Evolutionary conservation across 371 early-diverging fungal species (phyloP).

Genomic region (Saksenaea vasiformis): DNA sequence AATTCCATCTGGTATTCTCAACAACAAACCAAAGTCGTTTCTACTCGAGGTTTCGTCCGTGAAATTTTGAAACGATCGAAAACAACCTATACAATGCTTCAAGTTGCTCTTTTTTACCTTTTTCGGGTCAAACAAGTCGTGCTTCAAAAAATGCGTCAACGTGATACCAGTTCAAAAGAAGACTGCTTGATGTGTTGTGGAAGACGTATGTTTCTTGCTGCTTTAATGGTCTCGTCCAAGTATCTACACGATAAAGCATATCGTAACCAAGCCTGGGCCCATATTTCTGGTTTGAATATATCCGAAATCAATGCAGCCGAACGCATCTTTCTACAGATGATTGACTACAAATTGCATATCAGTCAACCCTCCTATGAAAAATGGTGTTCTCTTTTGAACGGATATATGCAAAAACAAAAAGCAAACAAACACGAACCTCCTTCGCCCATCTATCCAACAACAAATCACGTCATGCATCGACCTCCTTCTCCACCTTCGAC

Average conservation of each 20-base stretch:
- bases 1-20: slow-evolving; percentile 38
- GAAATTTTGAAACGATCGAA: slow-evolving; percentile 63
- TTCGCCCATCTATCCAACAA: background rate
- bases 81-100: slow-evolving; percentile 63
- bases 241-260: slow-evolving; percentile 65
- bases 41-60: slow-evolving; percentile 55
- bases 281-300: slow-evolving; percentile 51
- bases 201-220: slow-evolving; percentile 62
- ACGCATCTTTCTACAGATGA: slow-evolving; percentile 61
- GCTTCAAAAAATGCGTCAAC: background rate
- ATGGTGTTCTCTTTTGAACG: slow-evolving; percentile 63
- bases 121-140: slow-evolving; percentile 24
- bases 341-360: slow-evolving; percentile 6
- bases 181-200: slow-evolving; percentile 51
- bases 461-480: background rate
- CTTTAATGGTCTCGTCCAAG: slow-evolving; percentile 64
- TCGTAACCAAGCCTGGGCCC: slow-evolving; percentile 67
- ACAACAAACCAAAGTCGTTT: slow-evolving; percentile 29
- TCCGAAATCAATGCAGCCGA: slow-evolving; percentile 30
- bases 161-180: background rate
- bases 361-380: slow-evolving; percentile 30
- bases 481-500: slow-evolving; percentile 1
- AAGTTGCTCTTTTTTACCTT: slow-evolving; percentile 59
- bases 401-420: slow-evolving; percentile 24
- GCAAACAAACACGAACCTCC: background rate